Evolutionary conservation across 2,329 filamentous ascomycete genomes (phyloP).

Genomic region (Pyrenochaeta sp.): DNA sequence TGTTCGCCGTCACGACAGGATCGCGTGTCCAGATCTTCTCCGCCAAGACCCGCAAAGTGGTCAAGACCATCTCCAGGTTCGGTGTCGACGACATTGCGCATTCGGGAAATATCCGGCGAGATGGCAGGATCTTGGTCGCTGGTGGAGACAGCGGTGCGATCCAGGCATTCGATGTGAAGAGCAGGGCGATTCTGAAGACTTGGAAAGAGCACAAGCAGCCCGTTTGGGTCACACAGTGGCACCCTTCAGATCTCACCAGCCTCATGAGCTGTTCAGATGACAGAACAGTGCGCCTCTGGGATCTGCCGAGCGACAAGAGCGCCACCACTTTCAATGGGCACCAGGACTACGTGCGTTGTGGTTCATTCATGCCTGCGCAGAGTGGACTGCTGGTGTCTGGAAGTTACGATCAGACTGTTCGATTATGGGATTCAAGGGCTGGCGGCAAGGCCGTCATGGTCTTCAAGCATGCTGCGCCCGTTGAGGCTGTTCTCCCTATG

Average conservation of each 20-base stretch:
- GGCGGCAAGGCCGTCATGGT: slow-evolving; percentile 76
- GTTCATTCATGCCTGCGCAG: slow-evolving; percentile 81
- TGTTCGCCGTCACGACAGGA: slow-evolving; percentile 94
- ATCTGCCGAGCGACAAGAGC: slow-evolving; percentile 80
- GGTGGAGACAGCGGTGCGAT: slow-evolving; percentile 91
- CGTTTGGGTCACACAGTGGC: slow-evolving; percentile 91
- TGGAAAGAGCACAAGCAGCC: slow-evolving; percentile 96
- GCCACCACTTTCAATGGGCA: slow-evolving; percentile 84
- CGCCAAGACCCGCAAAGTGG: slow-evolving; percentile 84
- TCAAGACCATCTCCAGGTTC: slow-evolving; percentile 95
- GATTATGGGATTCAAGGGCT: slow-evolving; percentile 88
- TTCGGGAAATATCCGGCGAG: slow-evolving; percentile 84
- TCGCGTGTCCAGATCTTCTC: slow-evolving; percentile 94
- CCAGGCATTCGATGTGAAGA: slow-evolving; percentile 92
- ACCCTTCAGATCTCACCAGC: slow-evolving; percentile 83
- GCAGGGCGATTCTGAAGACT: slow-evolving; percentile 90
- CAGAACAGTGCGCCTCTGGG: slow-evolving; percentile 91
- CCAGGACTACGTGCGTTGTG: slow-evolving; percentile 88
- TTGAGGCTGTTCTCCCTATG: slow-evolving; percentile 88
- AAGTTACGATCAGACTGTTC: slow-evolving; percentile 92
- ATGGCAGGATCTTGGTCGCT: slow-evolving; percentile 87
- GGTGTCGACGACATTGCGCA: slow-evolving; percentile 80
- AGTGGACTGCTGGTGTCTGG: slow-evolving; percentile 80
- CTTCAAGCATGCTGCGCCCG: slow-evolving; percentile 89
- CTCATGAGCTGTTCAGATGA: slow-evolving; percentile 93